Conservation (phyloP, 116 monocot genomes). For the Cymodocea nodosa region DNA sequence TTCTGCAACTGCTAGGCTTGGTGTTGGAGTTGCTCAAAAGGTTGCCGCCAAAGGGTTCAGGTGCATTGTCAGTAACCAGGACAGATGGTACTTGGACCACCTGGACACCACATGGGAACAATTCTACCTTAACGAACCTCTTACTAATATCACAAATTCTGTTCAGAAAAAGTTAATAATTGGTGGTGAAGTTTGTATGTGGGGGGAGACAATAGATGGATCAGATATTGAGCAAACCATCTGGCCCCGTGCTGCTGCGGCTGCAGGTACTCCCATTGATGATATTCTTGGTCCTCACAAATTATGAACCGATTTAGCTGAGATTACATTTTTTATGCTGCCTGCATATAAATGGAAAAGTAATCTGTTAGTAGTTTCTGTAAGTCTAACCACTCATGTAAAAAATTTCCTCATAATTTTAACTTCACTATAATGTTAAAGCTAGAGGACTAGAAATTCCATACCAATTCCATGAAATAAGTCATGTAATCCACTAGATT, state of each 20-base stretch:
- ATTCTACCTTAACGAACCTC: conserved; percentile 87
- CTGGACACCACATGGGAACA: conserved; percentile 67
- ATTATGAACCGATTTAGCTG: too few species aligned
- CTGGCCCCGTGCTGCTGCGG: conserved; percentile 99
- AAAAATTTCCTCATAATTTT: too few species aligned
- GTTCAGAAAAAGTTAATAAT: conserved; percentile 64
- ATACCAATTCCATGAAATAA: too few species aligned
- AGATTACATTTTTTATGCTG: too few species aligned
- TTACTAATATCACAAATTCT: conserved; percentile 44
- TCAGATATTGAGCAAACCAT: conserved; percentile 93
- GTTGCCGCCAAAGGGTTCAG: conserved; percentile 70
- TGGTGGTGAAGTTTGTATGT: conserved; percentile 97
- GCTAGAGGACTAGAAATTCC: too few species aligned
- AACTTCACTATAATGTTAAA: too few species aligned
- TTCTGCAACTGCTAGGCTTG: conserved; percentile 38
- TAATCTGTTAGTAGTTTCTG: neutral
- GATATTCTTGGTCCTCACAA: neutral
- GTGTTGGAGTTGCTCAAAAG: conserved; percentile 51
- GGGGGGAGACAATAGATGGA: conserved; percentile 76
- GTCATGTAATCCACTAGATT: too few species aligned
- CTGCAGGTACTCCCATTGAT: conserved; percentile 52
- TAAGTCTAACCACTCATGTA: neutral
- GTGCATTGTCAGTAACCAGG: conserved; percentile 93
- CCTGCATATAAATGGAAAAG: too few species aligned
- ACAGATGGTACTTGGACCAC: conserved; percentile 92